Conservation (phyloP, 371 early-diverging fungal genomes). For the Syncephalastrum monosporum region DNA sequence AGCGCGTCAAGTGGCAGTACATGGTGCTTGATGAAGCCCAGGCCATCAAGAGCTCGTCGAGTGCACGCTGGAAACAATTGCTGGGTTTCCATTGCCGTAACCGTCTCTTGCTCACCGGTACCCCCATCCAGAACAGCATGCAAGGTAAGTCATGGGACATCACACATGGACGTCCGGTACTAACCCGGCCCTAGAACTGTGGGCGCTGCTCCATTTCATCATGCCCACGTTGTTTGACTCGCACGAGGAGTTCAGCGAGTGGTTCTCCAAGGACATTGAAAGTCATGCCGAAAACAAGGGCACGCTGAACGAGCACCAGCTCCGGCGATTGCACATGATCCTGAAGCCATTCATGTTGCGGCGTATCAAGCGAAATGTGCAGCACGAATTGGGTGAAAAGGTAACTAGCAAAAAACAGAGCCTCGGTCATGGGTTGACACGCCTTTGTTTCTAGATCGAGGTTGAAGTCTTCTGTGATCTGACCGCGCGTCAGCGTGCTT, state of each 20-base stretch:
- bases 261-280: slow-evolving; percentile 96
- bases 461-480: slow-evolving; percentile 82
- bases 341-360: slow-evolving; percentile 99
- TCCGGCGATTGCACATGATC: slow-evolving; percentile 92
- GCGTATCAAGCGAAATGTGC: slow-evolving; percentile 95
- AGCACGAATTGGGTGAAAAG: slow-evolving; percentile 93
- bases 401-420: slow-evolving; percentile 17
- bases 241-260: slow-evolving; percentile 92
- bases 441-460: slow-evolving; percentile 57
- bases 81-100: slow-evolving; percentile 93
- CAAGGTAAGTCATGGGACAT: slow-evolving; percentile 42
- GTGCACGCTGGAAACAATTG: slow-evolving; percentile 92
- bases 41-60: slow-evolving; percentile 92
- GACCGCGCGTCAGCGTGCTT: slow-evolving; percentile 79
- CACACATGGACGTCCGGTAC: not conserved
- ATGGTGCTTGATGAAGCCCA: slow-evolving; percentile 99
- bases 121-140: slow-evolving; percentile 98
- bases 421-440: not conserved
- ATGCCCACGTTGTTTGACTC: slow-evolving; percentile 98
- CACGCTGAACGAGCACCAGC: slow-evolving; percentile 85
- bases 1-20: slow-evolving; percentile 95
- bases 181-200: slow-evolving; percentile 68
- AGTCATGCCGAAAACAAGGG: slow-evolving; percentile 87
- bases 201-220: slow-evolving; percentile 98
- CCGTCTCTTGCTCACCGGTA: slow-evolving; percentile 92